Percentiles rank a stretch among this genome's conserved stretches.
Conservation (phyloP, 306 rosid species). For the Citrullus colocynthis region DNA sequence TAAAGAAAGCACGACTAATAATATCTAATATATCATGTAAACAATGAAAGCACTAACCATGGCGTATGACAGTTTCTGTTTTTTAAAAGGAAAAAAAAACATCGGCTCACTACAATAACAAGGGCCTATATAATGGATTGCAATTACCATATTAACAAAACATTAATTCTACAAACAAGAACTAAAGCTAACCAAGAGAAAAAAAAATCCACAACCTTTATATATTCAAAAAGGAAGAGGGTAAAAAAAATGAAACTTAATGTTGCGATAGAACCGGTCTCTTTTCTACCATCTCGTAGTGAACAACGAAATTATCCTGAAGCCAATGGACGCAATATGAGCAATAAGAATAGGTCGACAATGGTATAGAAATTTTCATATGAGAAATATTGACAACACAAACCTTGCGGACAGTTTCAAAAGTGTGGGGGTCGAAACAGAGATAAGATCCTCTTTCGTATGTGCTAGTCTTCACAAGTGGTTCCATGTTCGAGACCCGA, state of each 20-base stretch:
- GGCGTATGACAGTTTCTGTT: too few species aligned
- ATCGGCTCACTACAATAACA: neutral
- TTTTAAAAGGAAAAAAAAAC: neutral
- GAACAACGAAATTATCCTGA: constrained; percentile 83
- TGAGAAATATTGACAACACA: constrained; percentile 6
- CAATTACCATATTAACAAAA: neutral
- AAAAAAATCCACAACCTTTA: neutral
- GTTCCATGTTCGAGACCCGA: constrained; percentile 69
- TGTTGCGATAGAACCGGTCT: constrained; percentile 64
- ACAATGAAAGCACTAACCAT: too few species aligned
- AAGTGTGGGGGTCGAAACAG: constrained; percentile 75
- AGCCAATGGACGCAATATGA: neutral
- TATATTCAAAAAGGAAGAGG: neutral
- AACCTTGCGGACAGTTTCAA: constrained; percentile 80
- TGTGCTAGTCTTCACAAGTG: constrained; percentile 58
- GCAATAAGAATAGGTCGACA: neutral
- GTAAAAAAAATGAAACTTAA: constrained; percentile 11
- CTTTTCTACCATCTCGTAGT: constrained; percentile 74
- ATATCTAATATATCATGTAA: too few species aligned
- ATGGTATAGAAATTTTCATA: neutral
- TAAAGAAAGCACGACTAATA: too few species aligned
- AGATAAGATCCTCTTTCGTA: constrained; percentile 83
- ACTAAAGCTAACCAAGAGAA: neutral
- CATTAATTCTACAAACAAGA: neutral
- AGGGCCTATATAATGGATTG: neutral